Evolutionary conservation across 306 rosid genomes (phyloP), one percentile per base, ranked within the genome.

Genomic region (Rosa chinensis): DNA sequence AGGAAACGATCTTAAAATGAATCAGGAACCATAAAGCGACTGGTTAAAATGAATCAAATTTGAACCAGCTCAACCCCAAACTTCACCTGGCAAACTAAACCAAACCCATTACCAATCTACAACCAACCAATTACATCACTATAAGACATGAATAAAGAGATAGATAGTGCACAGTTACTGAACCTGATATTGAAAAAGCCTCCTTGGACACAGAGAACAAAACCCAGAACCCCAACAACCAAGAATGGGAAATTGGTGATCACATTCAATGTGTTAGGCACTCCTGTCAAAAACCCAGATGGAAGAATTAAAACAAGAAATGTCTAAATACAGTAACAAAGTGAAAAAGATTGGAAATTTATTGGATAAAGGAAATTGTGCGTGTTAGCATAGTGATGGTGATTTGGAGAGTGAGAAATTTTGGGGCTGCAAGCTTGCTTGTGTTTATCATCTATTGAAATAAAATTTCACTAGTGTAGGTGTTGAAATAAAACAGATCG

Each of bases 201-300:
- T 25, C 89, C 88, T 74, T 85, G 86, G 7, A 89, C 78, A 63
- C 86, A 68, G 6, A 91, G 82, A 78, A 91, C 90, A 52, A 91
- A 76, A 39, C 97, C 92, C 66, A 91, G 74, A 77, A 86, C 90
- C 61, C 93, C 96, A 83, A 86, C 92, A 80, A 88, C 87, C 83
- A 91, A 83, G 78, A 89, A 91, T 4, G 92, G 96, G 75, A 91
- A 91, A 89, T 80, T 91, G 35, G 96, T 86, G 69, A 89, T 77
- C 82, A 91, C 92, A 52, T 91, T 91, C 87, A 91, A 72, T 10
- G 96, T 88, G 74, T 85, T 91, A 37, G 96, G 96, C 9, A 91
- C 89, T 52, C 93, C 93, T 89, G 88, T 3, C 28, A 47, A 75
- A 67, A 45, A 83, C 86, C 88, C 88, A 70, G 72, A 73, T 69